A percentile compares a stretch with the other conserved stretches of the same genome.
phyloP scores from a whole-genome alignment of 2,329 filamentous ascomycete species.

The Colletotrichum sansevieriae region DNA sequence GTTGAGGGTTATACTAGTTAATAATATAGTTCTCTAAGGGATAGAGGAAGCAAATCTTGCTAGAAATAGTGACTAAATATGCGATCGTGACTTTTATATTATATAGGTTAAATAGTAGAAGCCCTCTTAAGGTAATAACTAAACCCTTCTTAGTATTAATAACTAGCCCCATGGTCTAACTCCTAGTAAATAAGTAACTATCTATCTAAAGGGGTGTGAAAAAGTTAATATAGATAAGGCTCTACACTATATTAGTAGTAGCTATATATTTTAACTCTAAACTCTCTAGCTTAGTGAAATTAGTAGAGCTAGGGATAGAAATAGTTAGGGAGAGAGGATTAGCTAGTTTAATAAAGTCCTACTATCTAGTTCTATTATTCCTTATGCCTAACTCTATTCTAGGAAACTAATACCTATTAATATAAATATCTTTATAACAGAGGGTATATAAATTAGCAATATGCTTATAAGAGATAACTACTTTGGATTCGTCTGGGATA shows the following conservation, averaged over 20 bases:
- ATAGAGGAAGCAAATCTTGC: conserved; percentile 95
- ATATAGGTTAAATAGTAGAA: conserved; percentile 95
- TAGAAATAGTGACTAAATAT: conserved; percentile 94
- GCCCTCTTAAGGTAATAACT: conserved; percentile 91
- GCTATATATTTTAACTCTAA: conserved; percentile 81
- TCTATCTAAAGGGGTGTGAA: conserved; percentile 96
- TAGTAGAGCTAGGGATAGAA: conserved; percentile 81
- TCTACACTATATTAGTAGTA: conserved; percentile 92
- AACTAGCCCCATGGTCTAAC: conserved; percentile 95
- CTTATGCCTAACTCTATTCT: conserved; percentile 94
- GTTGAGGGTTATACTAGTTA: conserved; percentile 90
- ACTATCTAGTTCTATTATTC: conserved; percentile 89
- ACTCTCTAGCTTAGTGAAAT: conserved; percentile 89
- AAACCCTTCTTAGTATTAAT: conserved; percentile 96
- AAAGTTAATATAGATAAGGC: conserved; percentile 93
- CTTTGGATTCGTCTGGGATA: conserved; percentile 84
- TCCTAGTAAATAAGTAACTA: conserved; percentile 92
- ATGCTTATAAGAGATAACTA: conserved; percentile 96
- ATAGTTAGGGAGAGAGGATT: conserved; percentile 82
- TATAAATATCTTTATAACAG: conserved; percentile 90
- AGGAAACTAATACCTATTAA: conserved; percentile 95
- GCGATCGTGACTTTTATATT: conserved; percentile 97
- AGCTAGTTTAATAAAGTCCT: conserved; percentile 92
- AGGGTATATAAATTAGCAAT: conserved; percentile 93
- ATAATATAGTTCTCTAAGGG: conserved; percentile 97